Percentiles rank a stretch among this genome's conserved stretches.
These are phyloP conservation scores for Leptosphaerulina australis DNA, from an alignment of 2,329 filamentous ascomycete genomes.

Conservation along the genomic window DNA sequence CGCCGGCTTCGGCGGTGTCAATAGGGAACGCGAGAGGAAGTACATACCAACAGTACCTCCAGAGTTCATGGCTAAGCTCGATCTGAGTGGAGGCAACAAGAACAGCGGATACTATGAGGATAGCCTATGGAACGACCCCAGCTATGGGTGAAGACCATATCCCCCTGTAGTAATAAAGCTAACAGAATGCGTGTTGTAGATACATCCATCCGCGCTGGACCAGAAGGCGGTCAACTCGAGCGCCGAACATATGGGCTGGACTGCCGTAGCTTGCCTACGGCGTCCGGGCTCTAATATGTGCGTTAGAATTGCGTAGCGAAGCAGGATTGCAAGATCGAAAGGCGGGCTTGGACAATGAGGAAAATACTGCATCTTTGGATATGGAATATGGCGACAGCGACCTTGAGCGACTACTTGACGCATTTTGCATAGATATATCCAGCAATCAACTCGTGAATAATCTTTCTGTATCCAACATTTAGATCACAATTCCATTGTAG, in stretches of 20 bases:
- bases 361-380: too few relatives aligned
- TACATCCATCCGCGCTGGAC: slow-evolving; percentile 9
- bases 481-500: too few relatives aligned
- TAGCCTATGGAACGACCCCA: slow-evolving; percentile 42
- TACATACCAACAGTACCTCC: slow-evolving; percentile 95
- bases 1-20: slow-evolving; percentile 89
- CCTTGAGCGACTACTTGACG: not conserved
- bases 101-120: slow-evolving; percentile 39
- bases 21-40: slow-evolving; percentile 88
- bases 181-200: not conserved
- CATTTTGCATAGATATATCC: too few relatives aligned
- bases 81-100: slow-evolving; percentile 57
- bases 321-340: too few relatives aligned
- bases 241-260: too few relatives aligned
- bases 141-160: slow-evolving; percentile 37
- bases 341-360: too few relatives aligned
- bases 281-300: too few relatives aligned
- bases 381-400: not conserved
- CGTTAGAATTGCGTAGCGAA: too few relatives aligned
- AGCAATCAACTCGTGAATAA: too few relatives aligned
- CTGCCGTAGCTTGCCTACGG: not conserved
- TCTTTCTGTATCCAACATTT: too few relatives aligned
- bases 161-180: not conserved
- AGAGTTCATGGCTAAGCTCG: slow-evolving; percentile 88
- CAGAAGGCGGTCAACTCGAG: too few relatives aligned